Percentiles rank a stretch among this genome's conserved stretches.
These are phyloP conservation scores for Fragosphaeria purpurea DNA, from an alignment of 2,329 filamentous ascomycete species.

Conservation along the genomic window DNA sequence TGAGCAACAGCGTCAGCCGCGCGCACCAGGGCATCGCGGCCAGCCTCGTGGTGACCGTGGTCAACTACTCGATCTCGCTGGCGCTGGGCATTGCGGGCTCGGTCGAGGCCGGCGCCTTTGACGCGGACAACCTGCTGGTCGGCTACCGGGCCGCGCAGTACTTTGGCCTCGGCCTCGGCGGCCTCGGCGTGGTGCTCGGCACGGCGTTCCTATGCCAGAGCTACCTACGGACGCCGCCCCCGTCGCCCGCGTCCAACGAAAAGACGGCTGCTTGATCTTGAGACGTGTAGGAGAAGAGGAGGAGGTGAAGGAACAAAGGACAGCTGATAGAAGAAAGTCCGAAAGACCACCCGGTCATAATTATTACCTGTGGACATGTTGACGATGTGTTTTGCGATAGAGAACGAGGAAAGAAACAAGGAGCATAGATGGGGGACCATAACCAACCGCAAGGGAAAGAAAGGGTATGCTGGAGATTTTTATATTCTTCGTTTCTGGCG, in stretches of 20 bases:
- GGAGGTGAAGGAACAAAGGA: too few relatives aligned
- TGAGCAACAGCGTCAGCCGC: conserved; percentile 41
- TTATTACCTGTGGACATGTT: too few relatives aligned
- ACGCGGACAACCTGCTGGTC: conserved; percentile 18
- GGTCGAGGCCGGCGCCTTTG: conserved; percentile 36
- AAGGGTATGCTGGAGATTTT: too few relatives aligned
- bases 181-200: conserved; percentile 24
- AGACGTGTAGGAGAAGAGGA: too few relatives aligned
- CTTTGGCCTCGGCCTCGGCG: conserved; percentile 31
- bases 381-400: too few relatives aligned
- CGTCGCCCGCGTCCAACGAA: not conserved
- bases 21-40: conserved; percentile 37
- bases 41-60: conserved; percentile 51
- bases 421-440: too few relatives aligned
- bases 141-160: conserved; percentile 30
- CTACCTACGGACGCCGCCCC: conserved; percentile 7
- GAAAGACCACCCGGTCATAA: too few relatives aligned
- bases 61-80: conserved; percentile 60
- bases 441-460: too few relatives aligned
- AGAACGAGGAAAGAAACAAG: too few relatives aligned
- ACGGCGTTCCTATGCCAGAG: conserved; percentile 19
- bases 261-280: not conserved
- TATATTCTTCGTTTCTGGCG: too few relatives aligned
- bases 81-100: conserved; percentile 58
- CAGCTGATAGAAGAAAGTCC: too few relatives aligned